Conservation (phyloP, 345 rosid genomes). For the Euclidium syriacum region DNA sequence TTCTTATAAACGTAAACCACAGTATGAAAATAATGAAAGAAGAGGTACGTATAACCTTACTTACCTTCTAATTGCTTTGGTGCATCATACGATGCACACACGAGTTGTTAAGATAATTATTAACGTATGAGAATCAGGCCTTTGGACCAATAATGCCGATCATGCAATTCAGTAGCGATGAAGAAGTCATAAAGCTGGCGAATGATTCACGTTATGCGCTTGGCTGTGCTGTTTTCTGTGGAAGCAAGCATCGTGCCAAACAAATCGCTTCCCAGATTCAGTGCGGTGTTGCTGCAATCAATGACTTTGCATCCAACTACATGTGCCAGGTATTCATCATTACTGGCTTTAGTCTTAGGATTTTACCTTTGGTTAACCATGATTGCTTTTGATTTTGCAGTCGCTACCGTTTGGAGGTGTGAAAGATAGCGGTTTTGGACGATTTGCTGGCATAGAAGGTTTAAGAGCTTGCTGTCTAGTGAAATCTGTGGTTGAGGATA, state of each 20-base stretch:
- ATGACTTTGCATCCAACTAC: slow-evolving; percentile 85
- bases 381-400: slow-evolving; percentile 36
- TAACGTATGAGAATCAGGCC: slow-evolving; percentile 43
- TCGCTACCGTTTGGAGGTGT: slow-evolving; percentile 97
- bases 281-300: slow-evolving; percentile 87
- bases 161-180: slow-evolving; percentile 86
- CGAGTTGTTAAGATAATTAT: neutral
- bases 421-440: slow-evolving; percentile 92
- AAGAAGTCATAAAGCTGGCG: slow-evolving; percentile 83
- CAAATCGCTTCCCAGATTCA: slow-evolving; percentile 79
- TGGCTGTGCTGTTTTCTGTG: slow-evolving; percentile 92
- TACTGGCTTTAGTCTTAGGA: neutral
- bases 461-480: slow-evolving; percentile 92
- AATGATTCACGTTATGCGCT: slow-evolving; percentile 93
- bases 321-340: slow-evolving; percentile 80
- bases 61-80: neutral
- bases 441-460: slow-evolving; percentile 96
- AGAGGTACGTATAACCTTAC: slow-evolving; percentile 56
- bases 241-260: slow-evolving; percentile 70
- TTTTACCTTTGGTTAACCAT: neutral
- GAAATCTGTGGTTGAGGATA: slow-evolving; percentile 91
- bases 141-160: slow-evolving; percentile 99
- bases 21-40: slow-evolving; percentile 92
- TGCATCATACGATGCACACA: neutral
- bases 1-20: slow-evolving; percentile 77